These are phyloP conservation scores for Melaleuca quinquenervia DNA, from an alignment of 345 rosid genomes.

Conservation along the genomic window DNA sequence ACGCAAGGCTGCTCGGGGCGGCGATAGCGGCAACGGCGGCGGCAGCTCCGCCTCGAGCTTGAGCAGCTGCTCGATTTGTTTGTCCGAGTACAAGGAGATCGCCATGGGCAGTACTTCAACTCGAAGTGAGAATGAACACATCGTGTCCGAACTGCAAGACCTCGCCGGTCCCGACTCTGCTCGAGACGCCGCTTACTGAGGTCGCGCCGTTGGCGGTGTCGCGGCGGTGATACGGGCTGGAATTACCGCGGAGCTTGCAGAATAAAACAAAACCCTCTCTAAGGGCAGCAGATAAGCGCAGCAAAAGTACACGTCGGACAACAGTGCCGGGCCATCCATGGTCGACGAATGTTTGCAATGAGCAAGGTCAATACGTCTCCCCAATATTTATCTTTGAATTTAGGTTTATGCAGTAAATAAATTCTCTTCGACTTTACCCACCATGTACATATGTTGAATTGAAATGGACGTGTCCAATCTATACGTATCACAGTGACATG, in stretches of 20 bases:
- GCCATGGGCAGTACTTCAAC: constrained; percentile 3
- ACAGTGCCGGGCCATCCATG: neutral
- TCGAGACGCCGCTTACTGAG: neutral
- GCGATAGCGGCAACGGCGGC: neutral
- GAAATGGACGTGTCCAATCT: neutral
- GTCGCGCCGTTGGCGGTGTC: neutral
- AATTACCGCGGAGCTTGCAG: neutral
- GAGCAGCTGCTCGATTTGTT: neutral
- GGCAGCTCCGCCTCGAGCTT: neutral
- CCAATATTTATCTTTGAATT: neutral
- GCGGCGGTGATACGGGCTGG: neutral
- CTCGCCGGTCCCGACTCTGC: neutral
- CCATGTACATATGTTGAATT: neutral
- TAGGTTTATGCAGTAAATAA: neutral
- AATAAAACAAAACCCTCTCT: neutral
- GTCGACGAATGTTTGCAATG: neutral
- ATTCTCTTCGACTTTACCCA: neutral
- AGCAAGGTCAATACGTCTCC: neutral
- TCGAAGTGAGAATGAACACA: neutral
- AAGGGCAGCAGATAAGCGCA: neutral
- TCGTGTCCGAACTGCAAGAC: constrained; percentile 14
- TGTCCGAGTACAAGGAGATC: constrained; percentile 5
- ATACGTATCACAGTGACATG: neutral
- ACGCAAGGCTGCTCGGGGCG: neutral
- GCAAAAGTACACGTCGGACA: neutral